Evolutionary conservation across 2,329 filamentous ascomycete species (phyloP).

Genomic region (Colletotrichum sp.): DNA sequence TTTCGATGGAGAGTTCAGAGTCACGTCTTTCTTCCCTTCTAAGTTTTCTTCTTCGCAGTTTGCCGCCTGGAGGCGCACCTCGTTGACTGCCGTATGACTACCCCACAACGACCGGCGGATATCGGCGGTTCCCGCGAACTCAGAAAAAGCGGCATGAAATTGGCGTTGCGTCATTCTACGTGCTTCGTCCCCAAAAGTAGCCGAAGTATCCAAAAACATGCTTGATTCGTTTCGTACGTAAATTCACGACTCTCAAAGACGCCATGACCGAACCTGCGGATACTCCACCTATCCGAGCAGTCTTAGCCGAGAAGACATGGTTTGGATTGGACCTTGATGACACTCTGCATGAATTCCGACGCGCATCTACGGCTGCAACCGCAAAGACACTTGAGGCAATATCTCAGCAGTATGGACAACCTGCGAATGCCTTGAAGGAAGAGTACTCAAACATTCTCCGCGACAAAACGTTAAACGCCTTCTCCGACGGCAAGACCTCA

Average conservation of each 20-base stretch:
- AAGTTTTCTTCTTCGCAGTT: no score
- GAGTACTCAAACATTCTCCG: slow-evolving; percentile 39
- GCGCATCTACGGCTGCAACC: slow-evolving; percentile 40
- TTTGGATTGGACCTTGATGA: slow-evolving; percentile 55
- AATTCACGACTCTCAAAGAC: not conserved
- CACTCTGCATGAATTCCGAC: slow-evolving; percentile 51
- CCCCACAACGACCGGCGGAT: not conserved
- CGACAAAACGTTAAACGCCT: slow-evolving; percentile 40
- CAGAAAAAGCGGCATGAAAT: not conserved
- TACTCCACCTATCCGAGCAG: not conserved
- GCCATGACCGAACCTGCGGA: not conserved
- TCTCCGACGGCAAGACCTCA: slow-evolving; percentile 48
- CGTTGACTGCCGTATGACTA: no score
- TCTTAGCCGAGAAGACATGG: slow-evolving; percentile 29
- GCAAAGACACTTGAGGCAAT: slow-evolving; percentile 35
- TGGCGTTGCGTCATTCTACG: not conserved
- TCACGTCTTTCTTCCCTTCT: no score
- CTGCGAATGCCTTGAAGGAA: slow-evolving; percentile 20
- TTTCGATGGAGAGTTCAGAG: not conserved
- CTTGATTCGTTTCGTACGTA: not conserved
- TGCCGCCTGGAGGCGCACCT: no score
- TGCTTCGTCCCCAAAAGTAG: not conserved
- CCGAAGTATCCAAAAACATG: not conserved
- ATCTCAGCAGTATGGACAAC: slow-evolving; percentile 17
- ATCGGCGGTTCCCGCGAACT: not conserved